Base-by-base conservation (phyloP, 257 asterid genomes). In the Lycium ferocissimum region DNA sequence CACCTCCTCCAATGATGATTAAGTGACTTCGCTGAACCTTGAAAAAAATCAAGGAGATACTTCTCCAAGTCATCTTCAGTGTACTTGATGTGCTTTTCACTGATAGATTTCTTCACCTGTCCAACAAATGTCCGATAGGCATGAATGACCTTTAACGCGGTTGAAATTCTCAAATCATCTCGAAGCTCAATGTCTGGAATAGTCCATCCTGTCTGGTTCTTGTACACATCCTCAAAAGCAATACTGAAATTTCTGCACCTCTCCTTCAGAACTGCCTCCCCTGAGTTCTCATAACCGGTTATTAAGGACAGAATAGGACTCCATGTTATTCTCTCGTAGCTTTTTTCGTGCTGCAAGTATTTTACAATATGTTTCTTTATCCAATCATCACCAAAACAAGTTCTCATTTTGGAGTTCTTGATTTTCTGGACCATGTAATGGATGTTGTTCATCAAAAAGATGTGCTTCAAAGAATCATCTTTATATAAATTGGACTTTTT, bases 361-460 rank as follows among this genome's bases (percentile, higher is more conserved):
- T 90, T 91, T n/a, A 76, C 87, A 3, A 87, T 67, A 33, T 91
- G 92, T 40, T 43, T 33, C 67, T 85, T 83, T 53, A 91, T 86
- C 98, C 97, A 94, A 17, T 92, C 92, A 70, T 92, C 94, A 35
- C 94, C 97, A 11, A 93, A 92, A 73, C 88, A 91, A 4, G 83
- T 82, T 58, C 91, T 65, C 38, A 92, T 82, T 72, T 86, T 82
- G 1, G 97, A 93, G 40, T 87, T 79, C 81, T 83, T 83, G 67
- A 93, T 89, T 88, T 91, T 93, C 37, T 67, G 83, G 72, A 91
- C 97, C 90, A 93, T 94, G 91, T 94, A 94, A 85, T 93, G 97
- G 63, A 92, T 88, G 84, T 93, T 94, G 81, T 94, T 94, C 96
- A 93, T 93, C 93, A 94, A 70, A 56, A 93, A 92, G 56, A 93